phyloP scores from a whole-genome alignment of 495 filamentous ascomycete genomes.

The Haplographium delicatum region DNA sequence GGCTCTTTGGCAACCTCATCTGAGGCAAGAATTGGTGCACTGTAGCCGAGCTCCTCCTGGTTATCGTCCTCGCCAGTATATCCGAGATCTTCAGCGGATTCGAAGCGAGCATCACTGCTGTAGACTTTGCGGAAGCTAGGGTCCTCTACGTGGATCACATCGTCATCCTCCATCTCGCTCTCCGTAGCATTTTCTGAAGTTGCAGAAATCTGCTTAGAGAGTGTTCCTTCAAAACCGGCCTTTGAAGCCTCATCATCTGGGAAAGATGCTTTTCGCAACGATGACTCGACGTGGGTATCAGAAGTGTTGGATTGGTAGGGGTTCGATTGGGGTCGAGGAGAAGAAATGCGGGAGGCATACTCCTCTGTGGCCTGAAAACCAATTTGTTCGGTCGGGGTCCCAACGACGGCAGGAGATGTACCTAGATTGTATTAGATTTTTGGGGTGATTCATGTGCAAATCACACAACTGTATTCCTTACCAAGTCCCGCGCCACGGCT shows the following conservation, averaged over 20 bases:
- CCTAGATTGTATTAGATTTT: constrained; percentile 34
- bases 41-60: constrained; percentile 48
- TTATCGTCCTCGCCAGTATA: constrained; percentile 33
- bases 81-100: constrained; percentile 25
- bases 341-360: constrained; percentile 63
- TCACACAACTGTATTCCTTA: constrained; percentile 38
- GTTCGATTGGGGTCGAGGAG: constrained; percentile 51
- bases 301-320: constrained; percentile 35
- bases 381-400: constrained; percentile 73
- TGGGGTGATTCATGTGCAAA: constrained; percentile 25
- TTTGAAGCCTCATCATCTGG: constrained; percentile 32
- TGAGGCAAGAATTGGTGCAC: constrained; percentile 80
- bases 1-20: constrained; percentile 85
- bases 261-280: constrained; percentile 30
- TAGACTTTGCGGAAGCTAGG: constrained; percentile 59
- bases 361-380: constrained; percentile 78
- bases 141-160: constrained; percentile 73
- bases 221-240: constrained; percentile 23
- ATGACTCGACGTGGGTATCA: constrained; percentile 49
- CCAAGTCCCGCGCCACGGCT: constrained; percentile 55
- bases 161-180: constrained; percentile 47
- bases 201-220: constrained; percentile 22
- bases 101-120: constrained; percentile 37
- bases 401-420: constrained; percentile 42
- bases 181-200: constrained; percentile 32